Percentiles rank a stretch among this genome's conserved stretches.
Conservation (phyloP, 352 stramenopile genomes). For the Phytophthora quininea region DNA sequence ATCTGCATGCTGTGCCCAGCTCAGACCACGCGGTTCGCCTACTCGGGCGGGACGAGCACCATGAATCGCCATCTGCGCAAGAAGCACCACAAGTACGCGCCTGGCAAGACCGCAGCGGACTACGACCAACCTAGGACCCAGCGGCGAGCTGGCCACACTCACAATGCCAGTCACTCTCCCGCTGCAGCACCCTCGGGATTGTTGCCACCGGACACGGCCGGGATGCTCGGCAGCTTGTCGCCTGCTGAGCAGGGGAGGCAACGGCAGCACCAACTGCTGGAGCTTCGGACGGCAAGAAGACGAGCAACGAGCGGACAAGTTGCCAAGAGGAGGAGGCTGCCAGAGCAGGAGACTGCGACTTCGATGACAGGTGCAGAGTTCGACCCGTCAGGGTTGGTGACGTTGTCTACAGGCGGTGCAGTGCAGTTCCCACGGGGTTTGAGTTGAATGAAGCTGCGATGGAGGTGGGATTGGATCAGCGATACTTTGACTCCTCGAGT, state of each 20-base stretch:
- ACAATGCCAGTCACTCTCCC: not conserved
- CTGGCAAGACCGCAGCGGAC: conserved; percentile 72
- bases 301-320: conserved; percentile 31
- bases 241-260: conserved; percentile 27
- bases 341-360: conserved; percentile 1
- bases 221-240: conserved; percentile 44
- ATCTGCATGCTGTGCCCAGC: conserved; percentile 76
- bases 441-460: conserved; percentile 55
- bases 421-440: conserved; percentile 64
- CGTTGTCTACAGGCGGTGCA: conserved; percentile 35
- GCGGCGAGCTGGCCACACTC: not conserved
- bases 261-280: conserved; percentile 59
- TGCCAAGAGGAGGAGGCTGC: conserved; percentile 25
- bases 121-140: conserved; percentile 51
- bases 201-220: conserved; percentile 29
- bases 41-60: conserved; percentile 82
- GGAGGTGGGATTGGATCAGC: conserved; percentile 53
- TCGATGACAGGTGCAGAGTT: conserved; percentile 44
- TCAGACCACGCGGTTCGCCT: conserved; percentile 76
- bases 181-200: not conserved
- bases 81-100: conserved; percentile 84
- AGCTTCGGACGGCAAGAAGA: conserved; percentile 59
- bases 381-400: conserved; percentile 71
- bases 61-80: conserved; percentile 86
- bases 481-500: conserved; percentile 59